Conservation (phyloP, 805 yeast species). For the Candida sphagnicola region DNA sequence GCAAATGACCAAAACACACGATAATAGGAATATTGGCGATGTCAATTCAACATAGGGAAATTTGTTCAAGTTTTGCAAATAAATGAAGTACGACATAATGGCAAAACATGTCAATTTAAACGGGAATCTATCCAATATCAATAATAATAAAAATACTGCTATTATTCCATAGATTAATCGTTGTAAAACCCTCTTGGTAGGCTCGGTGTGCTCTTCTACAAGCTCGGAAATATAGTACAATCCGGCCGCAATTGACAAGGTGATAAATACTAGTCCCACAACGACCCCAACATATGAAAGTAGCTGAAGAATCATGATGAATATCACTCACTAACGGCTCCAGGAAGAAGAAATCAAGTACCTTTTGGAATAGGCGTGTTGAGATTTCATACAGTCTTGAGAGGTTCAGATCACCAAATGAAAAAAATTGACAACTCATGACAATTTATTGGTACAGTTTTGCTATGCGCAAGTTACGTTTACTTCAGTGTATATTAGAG, state of each 20-base stretch:
- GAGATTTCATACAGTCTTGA: too few relatives aligned
- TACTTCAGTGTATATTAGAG: too few relatives aligned
- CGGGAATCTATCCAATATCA: conserved; percentile 79
- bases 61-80: conserved; percentile 68
- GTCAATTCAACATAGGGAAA: conserved; percentile 82
- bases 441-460: too few relatives aligned
- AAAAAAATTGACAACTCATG: too few relatives aligned
- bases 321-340: too few relatives aligned
- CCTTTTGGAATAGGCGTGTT: too few relatives aligned
- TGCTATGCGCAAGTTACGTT: too few relatives aligned
- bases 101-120: conserved; percentile 63
- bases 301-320: conserved; percentile 36
- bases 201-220: conserved; percentile 89
- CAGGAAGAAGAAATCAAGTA: too few relatives aligned
- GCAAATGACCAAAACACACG: conserved; percentile 67
- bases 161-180: conserved; percentile 64
- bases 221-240: conserved; percentile 86
- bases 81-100: conserved; percentile 64
- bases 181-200: conserved; percentile 67
- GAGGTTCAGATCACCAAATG: too few relatives aligned
- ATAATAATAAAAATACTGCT: conserved; percentile 48
- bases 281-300: conserved; percentile 36
- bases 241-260: conserved; percentile 75
- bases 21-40: conserved; percentile 64
- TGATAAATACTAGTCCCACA: conserved; percentile 38